These are phyloP conservation scores for Myriosclerotinia scirpicola DNA, from an alignment of 2,329 filamentous ascomycete genomes.

Conservation along the genomic window DNA sequence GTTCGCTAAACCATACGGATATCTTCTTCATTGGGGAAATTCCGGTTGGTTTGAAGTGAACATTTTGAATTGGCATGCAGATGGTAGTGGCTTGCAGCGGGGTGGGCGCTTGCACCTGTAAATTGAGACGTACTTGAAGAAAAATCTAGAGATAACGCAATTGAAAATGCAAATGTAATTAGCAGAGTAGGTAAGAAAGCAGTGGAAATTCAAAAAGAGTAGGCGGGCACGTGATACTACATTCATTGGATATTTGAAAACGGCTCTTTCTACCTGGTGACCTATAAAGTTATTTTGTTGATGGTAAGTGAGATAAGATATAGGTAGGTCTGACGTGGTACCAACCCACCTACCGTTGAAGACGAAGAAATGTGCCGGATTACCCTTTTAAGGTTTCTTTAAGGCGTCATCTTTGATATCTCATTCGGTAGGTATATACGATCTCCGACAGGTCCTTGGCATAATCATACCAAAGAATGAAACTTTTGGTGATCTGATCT, in stretches of 20 bases:
- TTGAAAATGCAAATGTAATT: background rate
- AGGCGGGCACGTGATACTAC: background rate
- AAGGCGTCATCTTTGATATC: slow-evolving; percentile 7
- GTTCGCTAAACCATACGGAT: background rate
- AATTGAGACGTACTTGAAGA: background rate
- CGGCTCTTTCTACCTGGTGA: background rate
- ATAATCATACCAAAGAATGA: slow-evolving; percentile 8
- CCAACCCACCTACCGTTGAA: slow-evolving; percentile 3
- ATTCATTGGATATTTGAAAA: background rate
- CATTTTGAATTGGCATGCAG: slow-evolving; percentile 1
- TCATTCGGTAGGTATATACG: background rate
- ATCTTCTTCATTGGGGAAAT: background rate
- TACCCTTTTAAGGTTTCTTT: background rate
- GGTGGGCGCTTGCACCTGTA: background rate
- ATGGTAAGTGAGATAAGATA: background rate
- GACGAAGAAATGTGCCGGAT: slow-evolving; percentile 2
- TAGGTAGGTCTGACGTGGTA: slow-evolving; percentile 14
- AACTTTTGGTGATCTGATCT: slow-evolving; percentile 8
- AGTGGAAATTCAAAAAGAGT: background rate
- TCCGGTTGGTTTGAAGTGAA: slow-evolving; percentile 6
- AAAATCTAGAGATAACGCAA: background rate
- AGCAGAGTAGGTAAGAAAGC: background rate
- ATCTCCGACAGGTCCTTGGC: slow-evolving; percentile 2
- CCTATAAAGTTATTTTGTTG: background rate
- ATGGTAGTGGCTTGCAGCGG: slow-evolving; percentile 1